Evolutionary conservation across 2,329 filamentous ascomycete genomes (phyloP).

Genomic region (Alternaria alternata): DNA sequence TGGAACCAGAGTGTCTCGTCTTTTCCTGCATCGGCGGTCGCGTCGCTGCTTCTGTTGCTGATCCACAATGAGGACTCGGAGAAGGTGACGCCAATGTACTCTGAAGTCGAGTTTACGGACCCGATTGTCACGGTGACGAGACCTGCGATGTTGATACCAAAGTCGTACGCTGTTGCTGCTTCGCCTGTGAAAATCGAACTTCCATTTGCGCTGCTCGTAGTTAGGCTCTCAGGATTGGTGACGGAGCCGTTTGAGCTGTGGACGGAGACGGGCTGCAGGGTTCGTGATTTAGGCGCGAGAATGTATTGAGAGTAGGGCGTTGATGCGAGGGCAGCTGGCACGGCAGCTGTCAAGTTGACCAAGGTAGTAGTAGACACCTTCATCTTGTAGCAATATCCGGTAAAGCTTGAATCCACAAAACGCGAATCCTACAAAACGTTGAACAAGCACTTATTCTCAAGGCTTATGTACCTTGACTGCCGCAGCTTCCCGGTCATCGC

Average conservation of each 20-base stretch:
- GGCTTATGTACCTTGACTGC: neutral
- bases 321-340: neutral
- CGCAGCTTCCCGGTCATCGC: neutral
- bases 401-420: neutral
- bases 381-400: neutral
- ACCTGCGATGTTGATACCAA: conserved; percentile 54
- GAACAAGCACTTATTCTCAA: neutral
- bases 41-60: conserved; percentile 56
- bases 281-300: conserved; percentile 51
- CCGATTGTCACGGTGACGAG: conserved; percentile 50
- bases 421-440: neutral
- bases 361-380: neutral
- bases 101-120: conserved; percentile 38
- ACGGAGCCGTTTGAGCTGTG: conserved; percentile 53
- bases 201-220: conserved; percentile 21
- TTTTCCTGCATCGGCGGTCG: conserved; percentile 56
- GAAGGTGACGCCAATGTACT: conserved; percentile 55
- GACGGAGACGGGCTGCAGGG: conserved; percentile 40
- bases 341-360: neutral
- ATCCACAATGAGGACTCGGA: conserved; percentile 59
- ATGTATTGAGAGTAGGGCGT: conserved; percentile 53
- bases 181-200: conserved; percentile 46
- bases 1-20: conserved; percentile 61
- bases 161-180: conserved; percentile 54
- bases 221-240: conserved; percentile 45